A percentile compares a stretch with the other conserved stretches of the same genome.
These are phyloP conservation scores for Tremella yokohamensis DNA, from an alignment of 768 basidiomycete genomes.

Conservation along the genomic window DNA sequence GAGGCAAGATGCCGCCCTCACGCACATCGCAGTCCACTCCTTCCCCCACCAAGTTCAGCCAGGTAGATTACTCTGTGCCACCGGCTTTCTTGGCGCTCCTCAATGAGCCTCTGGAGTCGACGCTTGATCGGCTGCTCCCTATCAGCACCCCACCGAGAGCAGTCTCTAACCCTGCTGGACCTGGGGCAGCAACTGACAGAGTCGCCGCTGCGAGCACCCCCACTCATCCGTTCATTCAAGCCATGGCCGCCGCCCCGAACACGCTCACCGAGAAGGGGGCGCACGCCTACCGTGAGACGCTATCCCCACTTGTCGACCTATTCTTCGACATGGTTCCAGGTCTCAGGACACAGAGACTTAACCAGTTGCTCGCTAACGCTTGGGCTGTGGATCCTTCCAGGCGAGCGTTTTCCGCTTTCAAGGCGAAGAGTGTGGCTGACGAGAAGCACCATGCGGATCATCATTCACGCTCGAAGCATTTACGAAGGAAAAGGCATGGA, in stretches of 20 bases:
- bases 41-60: not conserved
- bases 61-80: not conserved
- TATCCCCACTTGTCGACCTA: slow-evolving; percentile 25
- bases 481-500: slow-evolving; percentile 63
- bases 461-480: slow-evolving; percentile 68
- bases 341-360: slow-evolving; percentile 5
- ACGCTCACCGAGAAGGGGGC: slow-evolving; percentile 27
- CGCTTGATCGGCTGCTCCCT: not conserved
- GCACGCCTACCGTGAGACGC: slow-evolving; percentile 9
- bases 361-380: not conserved
- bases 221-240: slow-evolving; percentile 18
- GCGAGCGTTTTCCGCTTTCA: not conserved
- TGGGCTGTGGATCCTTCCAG: not conserved
- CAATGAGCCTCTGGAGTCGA: not conserved
- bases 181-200: not conserved
- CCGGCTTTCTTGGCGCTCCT: slow-evolving; percentile 11
- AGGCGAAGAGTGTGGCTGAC: not conserved
- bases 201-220: not conserved
- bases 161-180: no score
- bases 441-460: slow-evolving; percentile 60
- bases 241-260: slow-evolving; percentile 15
- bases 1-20: not conserved
- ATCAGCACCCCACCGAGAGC: no score
- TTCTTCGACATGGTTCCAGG: slow-evolving; percentile 25
- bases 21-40: not conserved